Percentiles rank a stretch among this genome's conserved stretches.
Evolutionary conservation across 1,284 basidiomycete species (phyloP).

Genomic region (Anthracocystis setariae): DNA sequence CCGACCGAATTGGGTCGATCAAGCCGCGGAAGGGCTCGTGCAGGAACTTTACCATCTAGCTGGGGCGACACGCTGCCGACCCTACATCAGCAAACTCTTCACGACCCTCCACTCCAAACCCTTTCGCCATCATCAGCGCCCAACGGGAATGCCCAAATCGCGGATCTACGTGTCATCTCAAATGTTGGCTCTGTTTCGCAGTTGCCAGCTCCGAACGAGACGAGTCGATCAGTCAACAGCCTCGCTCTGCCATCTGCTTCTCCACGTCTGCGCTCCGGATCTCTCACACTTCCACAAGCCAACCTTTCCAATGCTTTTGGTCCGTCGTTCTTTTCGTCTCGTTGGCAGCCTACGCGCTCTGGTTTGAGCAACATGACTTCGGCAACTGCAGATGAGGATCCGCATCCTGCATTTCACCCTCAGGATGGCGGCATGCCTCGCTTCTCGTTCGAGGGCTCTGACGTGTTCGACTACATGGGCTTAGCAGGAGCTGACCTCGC

Average conservation of each 20-base stretch:
- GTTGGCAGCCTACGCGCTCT: conserved; percentile 47
- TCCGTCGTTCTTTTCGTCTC: conserved; percentile 55
- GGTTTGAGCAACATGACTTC: conserved; percentile 47
- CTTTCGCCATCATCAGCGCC: neutral
- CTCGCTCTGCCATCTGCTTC: conserved; percentile 14
- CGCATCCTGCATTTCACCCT: neutral
- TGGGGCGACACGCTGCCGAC: conserved; percentile 36
- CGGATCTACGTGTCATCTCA: conserved; percentile 3
- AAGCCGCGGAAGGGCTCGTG: conserved; percentile 47
- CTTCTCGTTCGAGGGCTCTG: conserved; percentile 33
- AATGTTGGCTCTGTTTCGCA: conserved; percentile 5
- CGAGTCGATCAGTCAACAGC: neutral
- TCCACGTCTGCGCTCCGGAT: conserved; percentile 47
- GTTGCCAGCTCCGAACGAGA: neutral
- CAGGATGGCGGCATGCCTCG: conserved; percentile 14
- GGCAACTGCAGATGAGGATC: conserved; percentile 19
- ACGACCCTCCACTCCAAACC: conserved; percentile 7
- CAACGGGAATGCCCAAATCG: neutral
- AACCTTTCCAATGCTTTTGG: conserved; percentile 52
- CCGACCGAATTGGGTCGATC: conserved; percentile 14
- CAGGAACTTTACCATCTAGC: conserved; percentile 58
- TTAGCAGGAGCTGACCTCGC: conserved; percentile 24
- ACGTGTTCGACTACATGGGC: conserved; percentile 62
- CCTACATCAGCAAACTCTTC: conserved; percentile 7
- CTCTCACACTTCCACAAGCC: conserved; percentile 37